These are phyloP conservation scores for Bruguiera sexangula DNA, from an alignment of 345 rosid genomes.

Conservation along the genomic window DNA sequence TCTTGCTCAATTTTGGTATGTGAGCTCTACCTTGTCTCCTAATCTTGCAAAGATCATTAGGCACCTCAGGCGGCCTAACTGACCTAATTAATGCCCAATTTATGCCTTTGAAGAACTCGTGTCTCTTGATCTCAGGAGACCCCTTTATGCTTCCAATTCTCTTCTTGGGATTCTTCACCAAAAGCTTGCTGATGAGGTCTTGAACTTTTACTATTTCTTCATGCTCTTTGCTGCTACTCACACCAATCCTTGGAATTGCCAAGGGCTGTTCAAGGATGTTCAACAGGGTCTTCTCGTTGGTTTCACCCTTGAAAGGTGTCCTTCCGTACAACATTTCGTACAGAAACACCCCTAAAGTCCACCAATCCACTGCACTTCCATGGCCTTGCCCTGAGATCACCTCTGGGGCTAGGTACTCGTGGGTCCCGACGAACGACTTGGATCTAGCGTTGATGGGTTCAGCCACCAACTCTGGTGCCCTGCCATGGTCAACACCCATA, in stretches of 20 bases:
- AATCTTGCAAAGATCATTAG: conserved; percentile 37
- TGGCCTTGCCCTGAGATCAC: conserved; percentile 97
- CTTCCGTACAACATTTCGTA: conserved; percentile 83
- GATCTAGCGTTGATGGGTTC: conserved; percentile 79
- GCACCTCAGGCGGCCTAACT: conserved; percentile 77
- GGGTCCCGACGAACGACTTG: conserved; percentile 86
- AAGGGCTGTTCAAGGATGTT: conserved; percentile 82
- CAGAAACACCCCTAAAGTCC: conserved; percentile 84
- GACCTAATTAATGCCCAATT: conserved; percentile 89
- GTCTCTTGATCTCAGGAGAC: conserved; percentile 74
- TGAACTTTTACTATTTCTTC: conserved; percentile 65
- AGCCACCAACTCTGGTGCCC: conserved; percentile 51
- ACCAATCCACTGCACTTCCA: conserved; percentile 97
- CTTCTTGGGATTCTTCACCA: conserved; percentile 80
- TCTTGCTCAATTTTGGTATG: conserved; percentile 62
- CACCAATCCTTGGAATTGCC: conserved; percentile 61
- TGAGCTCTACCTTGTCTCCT: conserved; percentile 28
- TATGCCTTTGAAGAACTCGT: conserved; percentile 78
- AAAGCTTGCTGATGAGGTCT: conserved; percentile 64
- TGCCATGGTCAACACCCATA: conserved; percentile 7
- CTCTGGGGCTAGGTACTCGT: conserved; percentile 94
- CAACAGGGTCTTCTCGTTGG: conserved; percentile 73
- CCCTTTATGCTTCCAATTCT: conserved; percentile 77
- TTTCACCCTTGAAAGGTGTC: conserved; percentile 93
- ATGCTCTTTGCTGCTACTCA: conserved; percentile 46